Evolutionary conservation across 108 stramenopile genomes (phyloP).

Genomic region (Cyclotella baltica): DNA sequence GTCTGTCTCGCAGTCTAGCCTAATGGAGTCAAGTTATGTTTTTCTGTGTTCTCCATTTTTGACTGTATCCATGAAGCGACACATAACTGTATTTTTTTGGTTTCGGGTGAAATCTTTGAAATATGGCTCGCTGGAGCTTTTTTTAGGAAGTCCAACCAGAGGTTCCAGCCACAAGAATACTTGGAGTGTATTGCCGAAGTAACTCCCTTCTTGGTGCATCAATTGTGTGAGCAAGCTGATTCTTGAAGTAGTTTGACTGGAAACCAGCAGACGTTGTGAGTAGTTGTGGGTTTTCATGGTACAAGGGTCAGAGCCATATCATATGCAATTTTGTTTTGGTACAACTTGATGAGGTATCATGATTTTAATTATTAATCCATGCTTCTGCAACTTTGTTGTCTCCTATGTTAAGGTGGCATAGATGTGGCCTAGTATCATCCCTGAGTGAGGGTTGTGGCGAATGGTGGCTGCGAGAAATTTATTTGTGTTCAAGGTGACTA

Average conservation of each 20-base stretch:
- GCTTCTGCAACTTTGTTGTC: constrained; percentile 19
- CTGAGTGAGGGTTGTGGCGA: background rate
- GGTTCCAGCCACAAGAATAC: constrained; percentile 10
- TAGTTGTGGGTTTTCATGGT: background rate
- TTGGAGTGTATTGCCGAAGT: constrained; percentile 21
- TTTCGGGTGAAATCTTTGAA: background rate
- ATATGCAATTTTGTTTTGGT: constrained; percentile 11
- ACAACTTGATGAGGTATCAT: background rate
- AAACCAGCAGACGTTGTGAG: constrained; percentile 19
- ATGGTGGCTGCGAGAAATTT: constrained; percentile 17
- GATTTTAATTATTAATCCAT: constrained; percentile 25
- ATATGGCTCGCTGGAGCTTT: background rate
- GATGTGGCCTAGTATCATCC: background rate
- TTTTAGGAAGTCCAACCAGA: constrained; percentile 17
- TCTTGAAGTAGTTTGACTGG: constrained; percentile 1
- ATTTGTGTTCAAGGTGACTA: constrained; percentile 16
- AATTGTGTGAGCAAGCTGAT: constrained; percentile 12
- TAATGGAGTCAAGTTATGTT: background rate
- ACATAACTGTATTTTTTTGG: constrained; percentile 5
- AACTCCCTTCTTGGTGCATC: constrained; percentile 11
- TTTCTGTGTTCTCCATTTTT: background rate
- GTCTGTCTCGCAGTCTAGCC: constrained; percentile 4
- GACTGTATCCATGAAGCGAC: constrained; percentile 22
- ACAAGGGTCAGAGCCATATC: background rate
- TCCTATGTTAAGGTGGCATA: constrained; percentile 11